Evolutionary conservation across 1,284 basidiomycete genomes (phyloP).

Genomic region (Cutaneotrichosporon cutaneum): DNA sequence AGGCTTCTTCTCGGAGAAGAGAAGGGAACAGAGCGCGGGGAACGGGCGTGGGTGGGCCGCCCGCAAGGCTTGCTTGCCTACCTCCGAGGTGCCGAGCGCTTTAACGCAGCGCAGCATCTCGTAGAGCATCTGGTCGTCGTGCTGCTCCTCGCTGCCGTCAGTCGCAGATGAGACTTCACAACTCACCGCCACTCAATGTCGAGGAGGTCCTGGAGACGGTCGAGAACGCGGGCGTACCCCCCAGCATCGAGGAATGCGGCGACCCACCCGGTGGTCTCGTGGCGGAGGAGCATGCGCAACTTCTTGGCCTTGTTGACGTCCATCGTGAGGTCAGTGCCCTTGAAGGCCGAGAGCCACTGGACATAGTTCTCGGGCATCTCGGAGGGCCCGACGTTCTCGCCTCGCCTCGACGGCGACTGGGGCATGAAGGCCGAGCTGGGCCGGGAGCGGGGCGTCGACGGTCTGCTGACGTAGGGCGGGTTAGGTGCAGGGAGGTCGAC

Average conservation of each 20-base stretch:
- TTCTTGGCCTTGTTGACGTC: conserved; percentile 51
- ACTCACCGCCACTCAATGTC: conserved; percentile 92
- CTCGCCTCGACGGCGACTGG: conserved; percentile 7
- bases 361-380: conserved; percentile 44
- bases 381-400: conserved; percentile 13
- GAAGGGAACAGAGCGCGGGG: conserved; percentile 71
- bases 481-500: conserved; percentile 5
- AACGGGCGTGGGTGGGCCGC: conserved; percentile 83
- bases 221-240: conserved; percentile 80
- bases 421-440: conserved; percentile 11
- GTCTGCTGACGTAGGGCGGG: not conserved
- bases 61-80: conserved; percentile 65
- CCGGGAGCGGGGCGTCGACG: conserved; percentile 8
- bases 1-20: conserved; percentile 96
- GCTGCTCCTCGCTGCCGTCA: conserved; percentile 80
- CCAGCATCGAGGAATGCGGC: conserved; percentile 78
- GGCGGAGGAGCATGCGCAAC: conserved; percentile 66
- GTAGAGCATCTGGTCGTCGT: conserved; percentile 90
- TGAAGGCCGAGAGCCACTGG: conserved; percentile 36
- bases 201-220: conserved; percentile 84
- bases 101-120: conserved; percentile 92
- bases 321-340: conserved; percentile 47
- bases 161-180: not conserved
- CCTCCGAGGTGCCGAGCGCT: conserved; percentile 80
- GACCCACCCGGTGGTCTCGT: conserved; percentile 88